Conservation (phyloP, 805 yeast species). For the Naumovozyma castellii region DNA sequence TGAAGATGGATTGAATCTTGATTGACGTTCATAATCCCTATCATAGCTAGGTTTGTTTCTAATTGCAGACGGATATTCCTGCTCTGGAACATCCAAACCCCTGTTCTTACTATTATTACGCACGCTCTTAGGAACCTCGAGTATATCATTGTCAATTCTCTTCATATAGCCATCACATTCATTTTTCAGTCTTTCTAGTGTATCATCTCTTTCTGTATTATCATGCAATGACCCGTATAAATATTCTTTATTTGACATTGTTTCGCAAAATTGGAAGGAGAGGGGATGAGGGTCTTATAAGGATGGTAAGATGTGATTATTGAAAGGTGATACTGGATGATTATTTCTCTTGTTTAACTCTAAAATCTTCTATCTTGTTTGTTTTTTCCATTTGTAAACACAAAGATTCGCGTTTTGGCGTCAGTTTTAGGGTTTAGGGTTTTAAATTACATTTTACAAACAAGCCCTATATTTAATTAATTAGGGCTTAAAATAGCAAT, state of each 20-base stretch:
- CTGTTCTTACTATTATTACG: not conserved
- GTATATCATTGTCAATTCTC: conserved; percentile 5
- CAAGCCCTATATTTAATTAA: too few species aligned
- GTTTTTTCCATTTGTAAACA: not conserved
- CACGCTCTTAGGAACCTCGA: not conserved
- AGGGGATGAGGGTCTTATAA: too few species aligned
- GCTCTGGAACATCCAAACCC: not conserved
- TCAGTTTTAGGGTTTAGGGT: not conserved
- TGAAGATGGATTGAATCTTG: not conserved
- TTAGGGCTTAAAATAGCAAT: too few species aligned
- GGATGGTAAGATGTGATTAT: too few species aligned
- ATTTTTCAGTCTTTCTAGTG: conserved; percentile 22
- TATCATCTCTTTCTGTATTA: conserved; percentile 24
- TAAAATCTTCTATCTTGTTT: not conserved
- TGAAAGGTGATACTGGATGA: too few species aligned
- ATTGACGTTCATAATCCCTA: not conserved
- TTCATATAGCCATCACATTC: conserved; percentile 24
- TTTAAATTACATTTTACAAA: too few species aligned
- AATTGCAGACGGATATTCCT: not conserved
- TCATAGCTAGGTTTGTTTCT: not conserved
- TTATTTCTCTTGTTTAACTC: not conserved
- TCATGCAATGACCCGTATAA: not conserved
- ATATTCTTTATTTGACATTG: not conserved
- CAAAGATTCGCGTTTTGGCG: not conserved
- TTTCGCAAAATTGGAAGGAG: too few species aligned